Conservation (phyloP, 352 stramenopile genomes). For the Phytophthora fragariaefolia region DNA sequence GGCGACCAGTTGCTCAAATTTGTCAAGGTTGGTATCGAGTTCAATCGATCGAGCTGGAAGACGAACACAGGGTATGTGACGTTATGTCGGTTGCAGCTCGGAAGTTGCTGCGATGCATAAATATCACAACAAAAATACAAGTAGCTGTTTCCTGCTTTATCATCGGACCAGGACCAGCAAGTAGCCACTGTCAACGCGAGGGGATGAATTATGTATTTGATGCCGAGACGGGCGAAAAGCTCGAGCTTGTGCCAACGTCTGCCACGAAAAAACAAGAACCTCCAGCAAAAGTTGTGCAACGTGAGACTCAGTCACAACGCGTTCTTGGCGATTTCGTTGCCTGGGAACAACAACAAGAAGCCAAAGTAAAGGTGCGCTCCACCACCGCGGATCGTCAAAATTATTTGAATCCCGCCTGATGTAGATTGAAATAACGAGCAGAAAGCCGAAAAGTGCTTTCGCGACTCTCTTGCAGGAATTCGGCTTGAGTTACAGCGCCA, state of each 20-base stretch:
- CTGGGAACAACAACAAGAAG: conserved; percentile 58
- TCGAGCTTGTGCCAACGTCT: conserved; percentile 34
- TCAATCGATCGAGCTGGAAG: conserved; percentile 4
- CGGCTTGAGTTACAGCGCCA: conserved; percentile 53
- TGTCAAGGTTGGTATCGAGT: background rate
- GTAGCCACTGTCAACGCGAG: no score
- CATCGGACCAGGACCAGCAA: background rate
- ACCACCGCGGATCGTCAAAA: no score
- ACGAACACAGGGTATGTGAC: conserved; percentile 5
- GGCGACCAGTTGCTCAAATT: background rate
- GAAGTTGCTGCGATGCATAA: conserved; percentile 13
- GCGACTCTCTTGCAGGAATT: conserved; percentile 59
- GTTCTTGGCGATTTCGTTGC: conserved; percentile 53
- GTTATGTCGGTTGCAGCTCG: conserved; percentile 28
- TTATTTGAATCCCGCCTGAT: background rate
- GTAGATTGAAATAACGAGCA: conserved; percentile 18
- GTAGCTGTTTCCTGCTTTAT: background rate
- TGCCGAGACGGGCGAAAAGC: conserved; percentile 66
- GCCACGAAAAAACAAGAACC: no score
- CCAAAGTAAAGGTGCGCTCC: conserved; percentile 51
- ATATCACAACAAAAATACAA: conserved; percentile 38
- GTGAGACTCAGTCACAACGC: conserved; percentile 65
- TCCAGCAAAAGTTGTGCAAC: conserved; percentile 32
- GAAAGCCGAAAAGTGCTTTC: conserved; percentile 58
- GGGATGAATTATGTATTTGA: conserved; percentile 54